Evolutionary conservation across 441 rosid species (phyloP).

Genomic region (Syzygium malaccense): DNA sequence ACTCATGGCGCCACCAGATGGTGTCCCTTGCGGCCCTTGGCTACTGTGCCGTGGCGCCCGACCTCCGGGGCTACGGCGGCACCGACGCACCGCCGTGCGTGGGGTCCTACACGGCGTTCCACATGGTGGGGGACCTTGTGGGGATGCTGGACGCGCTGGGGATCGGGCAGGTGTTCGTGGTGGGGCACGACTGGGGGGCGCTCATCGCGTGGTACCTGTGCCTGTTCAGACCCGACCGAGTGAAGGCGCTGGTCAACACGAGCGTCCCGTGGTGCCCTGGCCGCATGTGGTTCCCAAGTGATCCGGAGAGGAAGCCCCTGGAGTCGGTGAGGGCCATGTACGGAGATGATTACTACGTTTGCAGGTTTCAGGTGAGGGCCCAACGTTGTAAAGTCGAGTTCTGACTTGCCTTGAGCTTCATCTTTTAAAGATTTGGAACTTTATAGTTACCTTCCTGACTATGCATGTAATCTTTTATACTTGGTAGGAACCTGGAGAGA

Average conservation of each 20-base stretch:
- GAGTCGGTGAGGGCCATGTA: conserved; percentile 31
- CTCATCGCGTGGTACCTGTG: conserved; percentile 43
- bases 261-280: conserved; percentile 32
- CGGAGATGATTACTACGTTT: conserved; percentile 50
- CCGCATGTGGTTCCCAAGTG: conserved; percentile 5
- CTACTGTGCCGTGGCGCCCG: conserved; percentile 58
- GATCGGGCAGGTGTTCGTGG: conserved; percentile 43
- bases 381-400: not conserved
- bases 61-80: conserved; percentile 65
- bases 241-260: conserved; percentile 49
- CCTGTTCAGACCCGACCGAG: conserved; percentile 42
- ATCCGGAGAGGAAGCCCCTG: conserved; percentile 34
- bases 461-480: not conserved
- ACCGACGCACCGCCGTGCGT: conserved; percentile 35
- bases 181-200: conserved; percentile 77
- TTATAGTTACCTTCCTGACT: not conserved
- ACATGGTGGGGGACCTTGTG: conserved; percentile 49
- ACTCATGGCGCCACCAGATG: conserved; percentile 67
- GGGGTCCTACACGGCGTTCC: conserved; percentile 35
- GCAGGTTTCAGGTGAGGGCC: conserved; percentile 51
- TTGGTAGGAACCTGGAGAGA: conserved; percentile 48
- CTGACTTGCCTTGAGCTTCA: not conserved
- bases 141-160: conserved; percentile 40
- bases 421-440: not conserved
- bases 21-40: conserved; percentile 41